Base-by-base conservation (phyloP, 2,329 filamentous ascomycete genomes). In the Chaetomiaceae sp. region DNA sequence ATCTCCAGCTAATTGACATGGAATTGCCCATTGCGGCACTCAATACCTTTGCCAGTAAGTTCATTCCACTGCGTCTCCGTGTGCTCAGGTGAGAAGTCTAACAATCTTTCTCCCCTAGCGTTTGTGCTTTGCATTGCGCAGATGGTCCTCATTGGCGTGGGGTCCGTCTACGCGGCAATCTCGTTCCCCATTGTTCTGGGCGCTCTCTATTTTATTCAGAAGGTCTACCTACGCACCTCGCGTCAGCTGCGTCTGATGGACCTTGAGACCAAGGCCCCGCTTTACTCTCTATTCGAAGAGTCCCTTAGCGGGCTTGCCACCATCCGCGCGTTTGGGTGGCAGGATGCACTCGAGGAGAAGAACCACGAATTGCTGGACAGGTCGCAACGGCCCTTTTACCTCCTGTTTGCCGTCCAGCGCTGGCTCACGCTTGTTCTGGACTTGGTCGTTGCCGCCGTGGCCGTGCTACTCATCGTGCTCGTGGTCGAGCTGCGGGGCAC, bases 371-470 rank as follows among this genome's bases (percentile, higher is more conserved):
- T 76, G 0, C 62, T 82, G 1, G 74, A 81, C 48, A 61, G 61
- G 6, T 78, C 77, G 0, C 78, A 82, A 53, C 62, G 66, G 18
- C 77, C 78, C 0, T 76, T 73, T 40, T 83, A 83, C 53, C 65
- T 80, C 0, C 65, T 81, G 6, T 74, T 69, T 46, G 71, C 72
- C 32, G 69, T 79, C 3, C 79, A 83, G 56, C 68, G 74, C 29
- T 82, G 78, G 78, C 60, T 71, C 3, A 63, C 60, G 0, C 53
- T 70, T 1, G 65, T 68, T 1, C 55, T 70, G 6, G 61, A 68
- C 35, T 51, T 71, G 9, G 48, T 68, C 6, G 65, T 69, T 1
- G 63, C 62, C 3, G 61, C 56, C 5, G 45, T 69, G 2, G 67
- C 66, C 1, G 56, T 63, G 2, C 46, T 65, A 12, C 53, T 70